Evolutionary conservation across 305 asterid genomes (phyloP).

Genomic region (Fraxinus latifolia): DNA sequence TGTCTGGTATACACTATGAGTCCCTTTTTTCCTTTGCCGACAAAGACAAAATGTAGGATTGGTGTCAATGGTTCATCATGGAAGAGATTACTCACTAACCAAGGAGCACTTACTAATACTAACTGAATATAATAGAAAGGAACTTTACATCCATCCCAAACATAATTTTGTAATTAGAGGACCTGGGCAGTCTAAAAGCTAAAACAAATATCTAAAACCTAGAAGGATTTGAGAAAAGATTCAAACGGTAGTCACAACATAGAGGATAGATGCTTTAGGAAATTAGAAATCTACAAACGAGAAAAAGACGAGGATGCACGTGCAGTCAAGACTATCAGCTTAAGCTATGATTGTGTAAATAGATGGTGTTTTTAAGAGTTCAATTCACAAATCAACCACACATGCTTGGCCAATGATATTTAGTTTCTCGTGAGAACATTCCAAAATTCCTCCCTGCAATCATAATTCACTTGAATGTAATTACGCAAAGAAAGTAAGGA

Average conservation of each 20-base stretch:
- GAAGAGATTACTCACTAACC: background rate
- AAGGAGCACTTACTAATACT: background rate
- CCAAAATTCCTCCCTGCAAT: background rate
- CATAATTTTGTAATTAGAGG: background rate
- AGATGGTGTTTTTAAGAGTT: background rate
- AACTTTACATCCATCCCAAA: background rate
- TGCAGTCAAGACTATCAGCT: background rate
- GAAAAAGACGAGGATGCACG: background rate
- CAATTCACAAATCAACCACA: background rate
- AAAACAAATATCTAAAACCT: background rate
- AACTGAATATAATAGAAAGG: background rate
- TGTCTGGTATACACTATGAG: background rate
- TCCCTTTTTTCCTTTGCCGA: background rate
- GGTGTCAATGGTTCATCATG: background rate
- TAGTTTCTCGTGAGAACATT: background rate
- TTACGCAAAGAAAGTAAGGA: slow-evolving; percentile 11
- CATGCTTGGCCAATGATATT: background rate
- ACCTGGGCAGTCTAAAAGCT: background rate
- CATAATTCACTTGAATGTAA: background rate
- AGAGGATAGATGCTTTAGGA: background rate
- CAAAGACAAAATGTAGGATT: background rate
- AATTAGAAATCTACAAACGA: background rate
- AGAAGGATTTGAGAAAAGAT: background rate
- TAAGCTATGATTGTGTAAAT: background rate
- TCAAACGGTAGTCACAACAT: background rate